Evolutionary conservation across 1,284 basidiomycete species (phyloP).

Genomic region (Lignosus rhinocerotis): DNA sequence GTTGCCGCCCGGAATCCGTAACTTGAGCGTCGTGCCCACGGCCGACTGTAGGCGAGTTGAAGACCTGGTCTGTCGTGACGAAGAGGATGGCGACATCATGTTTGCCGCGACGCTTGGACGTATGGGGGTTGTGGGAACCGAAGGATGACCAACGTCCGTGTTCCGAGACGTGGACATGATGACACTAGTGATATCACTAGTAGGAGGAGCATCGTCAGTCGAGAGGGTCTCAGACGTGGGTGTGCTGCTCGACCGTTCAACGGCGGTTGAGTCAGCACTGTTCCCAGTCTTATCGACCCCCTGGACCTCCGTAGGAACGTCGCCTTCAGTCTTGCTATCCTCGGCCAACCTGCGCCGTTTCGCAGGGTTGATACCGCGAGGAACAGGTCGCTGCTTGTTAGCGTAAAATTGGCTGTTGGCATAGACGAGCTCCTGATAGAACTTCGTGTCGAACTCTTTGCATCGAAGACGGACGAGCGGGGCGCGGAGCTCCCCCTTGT

Average conservation of each 20-base stretch:
- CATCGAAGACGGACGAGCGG: constrained; percentile 50
- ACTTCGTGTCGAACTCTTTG: constrained; percentile 43
- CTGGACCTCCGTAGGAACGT: background rate
- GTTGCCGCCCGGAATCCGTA: constrained; percentile 15
- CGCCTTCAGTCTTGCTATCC: background rate
- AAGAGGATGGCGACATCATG: background rate
- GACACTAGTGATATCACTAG: background rate
- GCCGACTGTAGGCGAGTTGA: background rate
- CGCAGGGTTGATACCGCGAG: background rate
- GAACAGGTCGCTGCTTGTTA: constrained; percentile 8
- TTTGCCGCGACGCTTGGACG: background rate
- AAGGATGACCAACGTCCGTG: background rate
- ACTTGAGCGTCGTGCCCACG: background rate
- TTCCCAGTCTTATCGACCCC: constrained; percentile 4
- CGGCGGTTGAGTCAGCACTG: background rate
- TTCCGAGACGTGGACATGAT: background rate
- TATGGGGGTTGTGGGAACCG: background rate
- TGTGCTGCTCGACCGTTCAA: background rate
- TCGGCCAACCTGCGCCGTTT: constrained; percentile 12
- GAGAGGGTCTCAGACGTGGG: background rate
- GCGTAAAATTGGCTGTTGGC: constrained; percentile 23
- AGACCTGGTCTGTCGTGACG: background rate
- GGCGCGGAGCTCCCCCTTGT: constrained; percentile 40
- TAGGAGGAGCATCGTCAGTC: background rate
- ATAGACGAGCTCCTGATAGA: constrained; percentile 41